Evolutionary conservation across 2,329 filamentous ascomycete species (phyloP).

Genomic region (Penicillium sp.): DNA sequence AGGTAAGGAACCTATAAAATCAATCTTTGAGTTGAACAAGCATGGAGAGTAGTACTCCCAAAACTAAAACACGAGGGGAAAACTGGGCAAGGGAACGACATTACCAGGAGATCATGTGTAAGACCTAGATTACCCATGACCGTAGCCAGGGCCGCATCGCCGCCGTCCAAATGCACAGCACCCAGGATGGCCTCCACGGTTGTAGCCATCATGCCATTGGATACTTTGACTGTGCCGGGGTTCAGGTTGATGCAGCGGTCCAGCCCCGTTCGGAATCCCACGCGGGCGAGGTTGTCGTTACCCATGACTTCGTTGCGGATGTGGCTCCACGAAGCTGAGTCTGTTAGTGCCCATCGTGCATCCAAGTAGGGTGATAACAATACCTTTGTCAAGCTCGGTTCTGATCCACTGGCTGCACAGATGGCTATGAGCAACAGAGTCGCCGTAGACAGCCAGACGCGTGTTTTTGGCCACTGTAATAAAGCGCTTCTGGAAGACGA

Average conservation of each 20-base stretch:
- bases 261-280: not conserved
- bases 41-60: not conserved
- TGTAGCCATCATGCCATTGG: conserved; percentile 5
- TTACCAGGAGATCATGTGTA: conserved; percentile 5
- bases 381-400: conserved; percentile 2
- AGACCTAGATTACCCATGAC: conserved; percentile 8
- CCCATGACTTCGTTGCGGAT: not conserved
- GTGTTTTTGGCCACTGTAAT: not conserved
- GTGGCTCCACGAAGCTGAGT: not conserved
- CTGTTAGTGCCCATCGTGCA: not conserved
- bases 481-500: not conserved
- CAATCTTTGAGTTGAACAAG: not conserved
- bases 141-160: not conserved
- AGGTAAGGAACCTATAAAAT: not conserved
- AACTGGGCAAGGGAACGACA: not conserved
- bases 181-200: conserved; percentile 7
- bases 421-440: not conserved
- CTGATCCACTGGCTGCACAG: conserved; percentile 1
- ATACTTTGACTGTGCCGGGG: not conserved
- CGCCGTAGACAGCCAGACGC: conserved; percentile 8
- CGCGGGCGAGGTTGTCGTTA: not conserved
- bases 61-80: not conserved
- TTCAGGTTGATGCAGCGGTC: not conserved
- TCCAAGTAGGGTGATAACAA: not conserved
- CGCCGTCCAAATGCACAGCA: conserved; percentile 5